Percentiles rank a stretch among this genome's conserved stretches.
Evolutionary conservation across 495 filamentous ascomycete species (phyloP).

Genomic region (Astrothelium macrocarpum): DNA sequence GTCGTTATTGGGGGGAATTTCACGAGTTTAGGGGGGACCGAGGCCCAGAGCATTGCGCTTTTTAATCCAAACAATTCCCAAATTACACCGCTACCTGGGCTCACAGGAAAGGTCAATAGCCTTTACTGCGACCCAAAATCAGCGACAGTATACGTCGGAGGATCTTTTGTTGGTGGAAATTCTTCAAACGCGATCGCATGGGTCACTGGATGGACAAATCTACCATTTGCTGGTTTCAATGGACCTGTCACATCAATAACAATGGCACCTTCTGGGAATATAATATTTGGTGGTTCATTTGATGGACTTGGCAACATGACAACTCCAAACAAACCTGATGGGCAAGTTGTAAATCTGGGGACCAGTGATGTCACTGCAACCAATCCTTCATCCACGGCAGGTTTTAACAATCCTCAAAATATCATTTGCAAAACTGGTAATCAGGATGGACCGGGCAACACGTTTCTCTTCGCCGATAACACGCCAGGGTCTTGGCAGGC

Average conservation of each 20-base stretch:
- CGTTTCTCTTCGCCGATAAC: conserved; percentile 78
- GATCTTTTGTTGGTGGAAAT: conserved; percentile 66
- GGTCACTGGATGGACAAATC: conserved; percentile 68
- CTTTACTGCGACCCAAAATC: conserved; percentile 75
- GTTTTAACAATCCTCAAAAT: conserved; percentile 69
- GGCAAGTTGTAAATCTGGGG: conserved; percentile 75
- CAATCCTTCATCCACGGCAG: conserved; percentile 47
- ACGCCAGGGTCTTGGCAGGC: conserved; percentile 77
- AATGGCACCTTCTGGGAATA: conserved; percentile 65
- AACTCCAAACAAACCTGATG: conserved; percentile 44
- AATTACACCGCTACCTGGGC: conserved; percentile 62
- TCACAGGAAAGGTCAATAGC: conserved; percentile 70
- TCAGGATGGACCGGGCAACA: conserved; percentile 55
- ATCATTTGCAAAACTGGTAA: conserved; percentile 72
- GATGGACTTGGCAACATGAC: conserved; percentile 78
- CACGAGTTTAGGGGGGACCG: conserved; percentile 70
- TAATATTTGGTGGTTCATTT: conserved; percentile 90
- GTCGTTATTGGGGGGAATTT: conserved; percentile 91
- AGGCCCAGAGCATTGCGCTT: conserved; percentile 70
- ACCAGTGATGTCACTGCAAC: conserved; percentile 62
- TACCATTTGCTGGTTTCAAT: conserved; percentile 91
- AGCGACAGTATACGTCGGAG: conserved; percentile 83
- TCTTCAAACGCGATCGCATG: conserved; percentile 86
- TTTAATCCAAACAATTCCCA: conserved; percentile 59
- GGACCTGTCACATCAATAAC: conserved; percentile 81